Conservation (phyloP, 2,329 filamentous ascomycete genomes). For the Calonectria pteridis region DNA sequence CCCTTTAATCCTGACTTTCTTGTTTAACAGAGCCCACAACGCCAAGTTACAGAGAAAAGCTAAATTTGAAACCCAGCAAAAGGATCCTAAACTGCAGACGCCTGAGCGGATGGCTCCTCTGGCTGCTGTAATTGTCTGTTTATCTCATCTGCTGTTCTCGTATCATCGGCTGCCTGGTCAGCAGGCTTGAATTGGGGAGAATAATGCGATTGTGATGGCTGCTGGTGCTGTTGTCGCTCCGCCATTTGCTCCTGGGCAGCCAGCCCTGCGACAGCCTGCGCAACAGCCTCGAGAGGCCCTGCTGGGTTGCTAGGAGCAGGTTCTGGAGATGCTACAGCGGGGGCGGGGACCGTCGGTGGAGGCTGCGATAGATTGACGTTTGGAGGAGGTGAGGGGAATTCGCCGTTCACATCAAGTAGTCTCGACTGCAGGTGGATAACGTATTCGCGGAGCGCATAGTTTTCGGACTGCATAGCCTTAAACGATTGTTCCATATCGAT, state of each 20-base stretch:
- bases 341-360: constrained; percentile 39
- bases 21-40: constrained; percentile 38
- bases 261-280: constrained; percentile 61
- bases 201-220: constrained; percentile 27
- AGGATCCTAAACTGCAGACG: constrained; percentile 34
- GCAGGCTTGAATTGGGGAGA: constrained; percentile 50
- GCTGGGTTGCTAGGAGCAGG: constrained; percentile 44
- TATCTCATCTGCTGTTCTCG: constrained; percentile 65
- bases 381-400: constrained; percentile 85
- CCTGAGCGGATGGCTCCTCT: constrained; percentile 45
- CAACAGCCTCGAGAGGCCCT: constrained; percentile 61
- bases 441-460: constrained; percentile 92
- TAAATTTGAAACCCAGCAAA: constrained; percentile 11
- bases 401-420: constrained; percentile 84
- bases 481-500: constrained; percentile 80
- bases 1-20: constrained; percentile 35
- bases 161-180: constrained; percentile 56
- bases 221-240: constrained; percentile 48
- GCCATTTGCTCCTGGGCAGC: constrained; percentile 57
- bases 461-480: constrained; percentile 87
- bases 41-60: constrained; percentile 34
- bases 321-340: constrained; percentile 41
- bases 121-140: constrained; percentile 65
- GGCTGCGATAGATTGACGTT: constrained; percentile 75
- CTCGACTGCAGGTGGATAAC: constrained; percentile 90